Evolutionary conservation across 768 basidiomycete species (phyloP), one percentile per base, ranked within the genome.

Genomic region (Scleroderma citrinum): DNA sequence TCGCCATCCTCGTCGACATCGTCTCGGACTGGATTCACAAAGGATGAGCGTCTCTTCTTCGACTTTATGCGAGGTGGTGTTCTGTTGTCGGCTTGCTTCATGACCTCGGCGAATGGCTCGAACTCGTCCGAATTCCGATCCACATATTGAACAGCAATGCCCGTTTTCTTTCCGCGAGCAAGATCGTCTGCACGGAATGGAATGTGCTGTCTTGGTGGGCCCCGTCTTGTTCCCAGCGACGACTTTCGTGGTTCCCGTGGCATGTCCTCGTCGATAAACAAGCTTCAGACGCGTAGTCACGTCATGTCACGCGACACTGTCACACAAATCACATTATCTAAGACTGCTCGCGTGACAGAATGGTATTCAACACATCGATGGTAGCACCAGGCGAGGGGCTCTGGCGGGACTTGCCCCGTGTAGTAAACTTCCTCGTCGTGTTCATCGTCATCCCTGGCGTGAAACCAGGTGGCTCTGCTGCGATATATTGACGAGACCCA

Each of bases 141-240:
- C 48, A 89, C 79, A 58, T 78, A 77, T 34, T 69, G 76, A 13
- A 90, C 81, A 0, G 78, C 73, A 47, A 88, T 75, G 5, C 88
- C 88, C 0, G 88, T 91, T 62, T 81, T 86, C 76, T 87, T 89
- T 16, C 88, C 88, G 48, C 83, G 85, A 44, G 78, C 78, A 11
- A 81, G 78, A 56, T 89, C 84, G 55, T 88, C 85, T 3, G 85
- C 87, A 43, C 84, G 79, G 59, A 85, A 91, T 1, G 88, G 88
- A 13, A 87, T 76, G 56, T 90, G 85, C 5, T 78, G 73, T 57
- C 82, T 81, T 57, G 78, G 81, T 1, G 75, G 75, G 1, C 78
- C 80, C 20, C 83, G 76, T 35, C 84, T 75, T 14, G 67, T 61
- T 11, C 71, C 75, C 16, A 76, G 44, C 38, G 71, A 73, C 34